Evolutionary conservation across 495 filamentous ascomycete genomes (phyloP), one percentile per base, ranked within the genome.

Genomic region (Penicillium riverlandense): DNA sequence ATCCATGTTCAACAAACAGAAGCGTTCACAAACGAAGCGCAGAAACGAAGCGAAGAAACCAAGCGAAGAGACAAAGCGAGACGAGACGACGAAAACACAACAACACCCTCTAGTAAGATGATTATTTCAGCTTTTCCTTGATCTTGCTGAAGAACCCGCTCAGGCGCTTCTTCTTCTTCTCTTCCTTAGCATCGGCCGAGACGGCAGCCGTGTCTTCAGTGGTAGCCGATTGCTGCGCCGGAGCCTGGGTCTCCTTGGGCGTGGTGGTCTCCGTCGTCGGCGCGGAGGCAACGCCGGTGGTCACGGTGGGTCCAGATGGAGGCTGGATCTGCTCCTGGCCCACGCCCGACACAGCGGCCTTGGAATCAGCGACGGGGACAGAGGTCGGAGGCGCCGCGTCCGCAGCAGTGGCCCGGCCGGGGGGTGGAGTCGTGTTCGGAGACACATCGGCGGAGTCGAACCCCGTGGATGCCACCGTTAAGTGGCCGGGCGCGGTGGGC

Each of bases 121-220:
- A 22, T 38, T 65, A 66, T 47, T 68, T 70, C 37, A 72, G 54
- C 67, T 71, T 72, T 50, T 72, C 69, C 59, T 73, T 76, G 41
- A 78, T 51, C 52, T 66, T 74, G 14, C 52, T 51, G 53, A 77
- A 76, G 44, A 76, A 70, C 11, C 63, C 63, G 39, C 71, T 74
- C 34, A 59, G 50, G 37, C 67, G 63, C 41, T 66, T 63, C 52
- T 67, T 67, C 61, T 75, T 76, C 55, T 75, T 77, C 51, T 74
- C 50, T 37, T 65, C 64, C 45, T 70, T 67, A 30, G 45, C 38
- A 29, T 41, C 43, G n/a, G 40, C 44, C 12, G 47, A 15, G 30
- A 46, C 44, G 31, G 50, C 49, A 16, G 52, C 50, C 29, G 47
- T 44, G 12, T 44, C 49, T 16, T 42, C 44, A 12, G 48, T 53